Percentiles rank a stretch among this genome's conserved stretches.
Conservation (phyloP, 257 asterid genomes). For the Nicotiana undulata region DNA sequence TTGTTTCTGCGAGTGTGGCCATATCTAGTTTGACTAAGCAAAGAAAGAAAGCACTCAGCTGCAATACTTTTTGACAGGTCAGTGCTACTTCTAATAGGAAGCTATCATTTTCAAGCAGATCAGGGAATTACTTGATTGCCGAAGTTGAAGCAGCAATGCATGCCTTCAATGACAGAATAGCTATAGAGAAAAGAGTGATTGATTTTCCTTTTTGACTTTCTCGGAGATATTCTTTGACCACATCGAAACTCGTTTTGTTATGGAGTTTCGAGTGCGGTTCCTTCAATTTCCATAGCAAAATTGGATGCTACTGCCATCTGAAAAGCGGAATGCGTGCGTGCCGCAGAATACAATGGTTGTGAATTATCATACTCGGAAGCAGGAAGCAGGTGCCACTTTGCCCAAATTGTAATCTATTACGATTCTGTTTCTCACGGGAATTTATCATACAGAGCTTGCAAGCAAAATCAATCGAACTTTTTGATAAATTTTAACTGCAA, state of each 20-base stretch:
- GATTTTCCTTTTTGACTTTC: background rate
- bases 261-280: slow-evolving; percentile 2
- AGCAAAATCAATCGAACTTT: background rate
- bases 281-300: background rate
- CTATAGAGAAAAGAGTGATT: background rate
- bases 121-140: background rate
- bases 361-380: background rate
- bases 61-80: background rate
- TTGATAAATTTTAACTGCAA: background rate
- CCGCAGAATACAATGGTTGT: background rate
- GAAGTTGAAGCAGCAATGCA: background rate
- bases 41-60: background rate
- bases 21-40: background rate
- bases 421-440: background rate
- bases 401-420: background rate
- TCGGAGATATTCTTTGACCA: background rate
- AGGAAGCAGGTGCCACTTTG: background rate
- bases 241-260: background rate
- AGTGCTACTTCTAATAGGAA: background rate
- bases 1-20: background rate
- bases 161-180: background rate
- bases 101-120: slow-evolving; percentile 7
- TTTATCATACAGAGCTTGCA: background rate
- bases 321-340: background rate
- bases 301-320: background rate